phyloP scores from a whole-genome alignment of 2,329 filamentous ascomycete species.

The Leptosphaerulina australis region DNA sequence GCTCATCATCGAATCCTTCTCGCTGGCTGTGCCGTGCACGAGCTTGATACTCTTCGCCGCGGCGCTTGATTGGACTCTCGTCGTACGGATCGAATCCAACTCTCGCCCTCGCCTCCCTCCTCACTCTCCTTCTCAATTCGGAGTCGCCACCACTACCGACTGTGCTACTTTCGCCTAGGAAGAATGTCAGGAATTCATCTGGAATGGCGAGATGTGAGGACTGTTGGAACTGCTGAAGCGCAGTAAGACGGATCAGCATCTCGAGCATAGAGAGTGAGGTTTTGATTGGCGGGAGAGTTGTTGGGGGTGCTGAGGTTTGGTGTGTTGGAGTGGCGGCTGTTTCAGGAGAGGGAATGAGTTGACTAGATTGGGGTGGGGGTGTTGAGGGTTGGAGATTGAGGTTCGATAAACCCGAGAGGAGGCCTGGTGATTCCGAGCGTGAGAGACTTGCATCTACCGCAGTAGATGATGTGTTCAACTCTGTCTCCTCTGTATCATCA shows the following conservation, averaged over 20 bases:
- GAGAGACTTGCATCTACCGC: conserved; percentile 21
- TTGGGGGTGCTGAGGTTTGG: conserved; percentile 19
- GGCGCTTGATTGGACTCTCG: conserved; percentile 69
- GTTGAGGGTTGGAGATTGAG: conserved; percentile 51
- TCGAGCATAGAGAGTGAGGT: conserved; percentile 82
- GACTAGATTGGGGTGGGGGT: conserved; percentile 19
- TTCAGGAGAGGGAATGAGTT: conserved; percentile 33
- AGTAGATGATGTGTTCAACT: conserved; percentile 23
- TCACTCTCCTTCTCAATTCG: conserved; percentile 64
- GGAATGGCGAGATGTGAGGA: conserved; percentile 85
- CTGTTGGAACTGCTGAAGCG: conserved; percentile 91
- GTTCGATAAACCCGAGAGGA: conserved; percentile 54
- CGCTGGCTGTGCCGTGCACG: conserved; percentile 22
- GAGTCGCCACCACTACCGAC: conserved; percentile 69
- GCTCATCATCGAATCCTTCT: conserved; percentile 9
- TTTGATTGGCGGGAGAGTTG: conserved; percentile 58
- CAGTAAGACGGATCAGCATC: conserved; percentile 82
- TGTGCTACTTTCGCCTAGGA: conserved; percentile 72
- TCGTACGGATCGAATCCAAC: conserved; percentile 76
- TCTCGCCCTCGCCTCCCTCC: conserved; percentile 64
- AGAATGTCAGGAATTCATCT: conserved; percentile 88
- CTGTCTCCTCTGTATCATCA: conserved; percentile 40
- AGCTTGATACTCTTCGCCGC: conserved; percentile 70
- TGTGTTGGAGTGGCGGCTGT: conserved; percentile 24
- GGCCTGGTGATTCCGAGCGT: conserved; percentile 49